Base-by-base conservation (phyloP, 768 basidiomycete species). In the Cystofilobasidium macerans region DNA sequence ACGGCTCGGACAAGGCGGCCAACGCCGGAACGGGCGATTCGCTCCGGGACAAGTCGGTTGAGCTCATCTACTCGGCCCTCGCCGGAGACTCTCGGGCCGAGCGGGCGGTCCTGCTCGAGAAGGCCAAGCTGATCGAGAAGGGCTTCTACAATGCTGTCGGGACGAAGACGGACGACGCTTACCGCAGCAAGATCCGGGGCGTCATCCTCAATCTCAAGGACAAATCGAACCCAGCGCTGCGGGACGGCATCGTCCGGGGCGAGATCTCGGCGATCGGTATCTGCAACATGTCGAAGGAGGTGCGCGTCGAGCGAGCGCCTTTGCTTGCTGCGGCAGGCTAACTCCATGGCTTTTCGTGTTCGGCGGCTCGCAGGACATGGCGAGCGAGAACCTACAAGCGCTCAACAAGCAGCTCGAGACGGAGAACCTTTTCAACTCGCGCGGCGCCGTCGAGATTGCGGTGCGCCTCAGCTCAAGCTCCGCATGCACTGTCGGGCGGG, bases 121-220 rank as follows among this genome's bases (percentile, higher is more conserved):
- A 67, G 40, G 20, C 59, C 12, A 61, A 62, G 36, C 48, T 28
- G 24, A 45, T 67, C 42, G 65, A 67, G 56, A 60, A 60, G 43
- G 65, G 65, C 7, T 67, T 67, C 53, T 67, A 45, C 48, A 42
- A 54, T 13, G 22, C 2, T n/a, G 42, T 43, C 60, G 53, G 53
- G 6, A 61, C 59, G 32, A 61, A 57, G 32, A 67, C 65, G 7
- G 60, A 67, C 42, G 53, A 67, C 60, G 33, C 51, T 12, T 67
- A 67, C 35, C 60, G 65, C 8, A 22, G 42, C 16, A 67, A 89
- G 75, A 88, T 98, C 69, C 85, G 95, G 33, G 85, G 86, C 32
- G 76, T 97, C 53, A 93, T 83, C 73, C 86, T 94, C 71, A 98
- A 98, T 76, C 80, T 99, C 71, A 97, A 95, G 76, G 93, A 94